Base-by-base conservation (phyloP, 352 stramenopile genomes). In the Phytophthora sansomeana region DNA sequence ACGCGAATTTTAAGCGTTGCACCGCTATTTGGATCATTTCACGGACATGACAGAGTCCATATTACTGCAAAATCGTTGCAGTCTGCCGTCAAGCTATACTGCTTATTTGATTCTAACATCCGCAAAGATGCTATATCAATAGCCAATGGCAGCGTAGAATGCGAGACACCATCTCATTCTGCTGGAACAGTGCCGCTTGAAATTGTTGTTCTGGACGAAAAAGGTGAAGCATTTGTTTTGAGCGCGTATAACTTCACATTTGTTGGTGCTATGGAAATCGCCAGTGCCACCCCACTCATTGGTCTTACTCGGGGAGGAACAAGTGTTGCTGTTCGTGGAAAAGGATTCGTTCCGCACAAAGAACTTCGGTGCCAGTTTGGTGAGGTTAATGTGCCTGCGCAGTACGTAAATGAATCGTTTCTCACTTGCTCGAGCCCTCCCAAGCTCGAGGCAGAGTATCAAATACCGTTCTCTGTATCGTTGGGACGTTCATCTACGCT, bases 321-420 rank as follows among this genome's bases (percentile, higher is more conserved):
- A 3, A 21, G 32, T 38, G 54, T 84, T 2, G 26, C 66, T 13
- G 39, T 73, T 42, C 33, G 10, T 4, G 78, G 80, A 4, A 84
- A 73, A 56, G 77, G 73, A 3, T 87, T 89, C 17, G 24, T 69
- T 14, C 39, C 39, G 17, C 74, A 77, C 58, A 36, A 28, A 10
- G 66, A 73, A 2, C 53, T 89, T 35, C 46, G 26, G 6, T 89
- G 78, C 24, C 41, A 47, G 6, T 89, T 89, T 49, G 76, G 74
- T 0, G 56, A 72, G 11, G 21, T 71, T 21, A 30, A 9, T 30
- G 68, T 60, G 0, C 19, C 50, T 32, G 68, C 75, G 0, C 10
- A 57, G 5, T 78, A 72, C 36, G 19, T 80, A 5, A 86, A 83
- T 32, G 29, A 11, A 1, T 73, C 76, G 1, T 46, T 42, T 16